Conservation (phyloP, 1,284 basidiomycete genomes). For the Naganishia cerealis region DNA sequence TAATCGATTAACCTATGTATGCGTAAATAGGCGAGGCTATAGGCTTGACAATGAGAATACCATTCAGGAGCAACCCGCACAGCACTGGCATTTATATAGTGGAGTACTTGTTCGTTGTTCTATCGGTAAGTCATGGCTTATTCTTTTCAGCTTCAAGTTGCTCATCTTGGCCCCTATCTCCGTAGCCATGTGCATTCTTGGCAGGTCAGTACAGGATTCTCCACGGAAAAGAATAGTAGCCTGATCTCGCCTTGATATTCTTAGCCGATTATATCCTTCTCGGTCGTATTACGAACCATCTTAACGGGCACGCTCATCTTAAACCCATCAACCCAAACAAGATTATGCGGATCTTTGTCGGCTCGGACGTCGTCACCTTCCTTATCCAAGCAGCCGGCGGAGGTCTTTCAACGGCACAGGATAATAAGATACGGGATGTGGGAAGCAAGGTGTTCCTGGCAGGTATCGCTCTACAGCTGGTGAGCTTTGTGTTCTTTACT, state of each 20-base stretch:
- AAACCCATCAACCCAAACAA: slow-evolving; percentile 43
- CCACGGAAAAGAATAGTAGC: neutral
- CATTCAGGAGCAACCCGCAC: slow-evolving; percentile 49
- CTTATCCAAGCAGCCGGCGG: slow-evolving; percentile 62
- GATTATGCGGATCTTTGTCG: slow-evolving; percentile 35
- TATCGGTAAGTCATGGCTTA: slow-evolving; percentile 58
- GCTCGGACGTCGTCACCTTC: slow-evolving; percentile 61
- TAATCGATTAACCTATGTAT: neutral
- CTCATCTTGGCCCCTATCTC: slow-evolving; percentile 2
- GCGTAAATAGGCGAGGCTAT: slow-evolving; percentile 36
- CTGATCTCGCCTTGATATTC: neutral
- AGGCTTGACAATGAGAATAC: slow-evolving; percentile 51
- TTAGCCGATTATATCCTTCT: slow-evolving; percentile 66
- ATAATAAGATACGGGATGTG: slow-evolving; percentile 39
- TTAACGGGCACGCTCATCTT: slow-evolving; percentile 61
- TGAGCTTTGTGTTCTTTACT: slow-evolving; percentile 66
- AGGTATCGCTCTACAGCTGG: slow-evolving; percentile 65
- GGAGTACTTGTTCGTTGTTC: slow-evolving; percentile 64
- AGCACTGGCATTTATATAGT: slow-evolving; percentile 59
- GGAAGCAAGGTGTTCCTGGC: slow-evolving; percentile 63
- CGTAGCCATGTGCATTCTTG: slow-evolving; percentile 70
- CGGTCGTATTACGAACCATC: slow-evolving; percentile 62
- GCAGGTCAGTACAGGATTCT: slow-evolving; percentile 48
- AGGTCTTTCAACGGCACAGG: slow-evolving; percentile 48
- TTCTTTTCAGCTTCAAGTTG: neutral